Percentiles rank a stretch among this genome's conserved stretches.
Conservation (phyloP, 176 grass and related monocot genomes). For the Elaeis guineensis region DNA sequence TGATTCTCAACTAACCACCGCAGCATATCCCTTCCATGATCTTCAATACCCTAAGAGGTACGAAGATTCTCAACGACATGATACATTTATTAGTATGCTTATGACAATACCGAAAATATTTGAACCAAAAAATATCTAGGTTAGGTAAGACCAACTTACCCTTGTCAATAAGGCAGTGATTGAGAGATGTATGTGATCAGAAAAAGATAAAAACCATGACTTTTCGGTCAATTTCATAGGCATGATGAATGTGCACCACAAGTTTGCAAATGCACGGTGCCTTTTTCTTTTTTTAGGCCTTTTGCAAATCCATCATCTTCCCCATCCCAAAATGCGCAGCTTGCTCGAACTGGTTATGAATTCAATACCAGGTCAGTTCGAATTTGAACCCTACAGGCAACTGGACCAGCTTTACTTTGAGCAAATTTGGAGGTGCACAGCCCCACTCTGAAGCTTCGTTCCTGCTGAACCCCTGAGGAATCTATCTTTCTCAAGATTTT, state of each 20-base stretch:
- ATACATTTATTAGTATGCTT: too few relatives aligned
- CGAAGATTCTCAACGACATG: too few relatives aligned
- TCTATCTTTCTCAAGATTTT: too few relatives aligned
- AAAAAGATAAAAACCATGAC: constrained; percentile 4
- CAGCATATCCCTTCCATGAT: too few relatives aligned
- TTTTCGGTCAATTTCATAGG: neutral
- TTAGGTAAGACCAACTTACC: neutral
- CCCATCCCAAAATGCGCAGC: neutral
- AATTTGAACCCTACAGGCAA: too few relatives aligned
- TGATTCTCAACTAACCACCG: too few relatives aligned
- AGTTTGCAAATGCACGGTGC: constrained; percentile 1
- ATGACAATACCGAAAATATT: too few relatives aligned
- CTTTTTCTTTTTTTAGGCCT: neutral
- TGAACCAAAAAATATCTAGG: too few relatives aligned
- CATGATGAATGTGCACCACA: constrained; percentile 1
- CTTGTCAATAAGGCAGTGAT: neutral
- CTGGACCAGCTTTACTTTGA: neutral
- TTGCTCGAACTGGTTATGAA: neutral
- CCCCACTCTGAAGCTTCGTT: too few relatives aligned
- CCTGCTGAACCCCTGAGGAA: too few relatives aligned
- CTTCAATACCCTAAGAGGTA: too few relatives aligned
- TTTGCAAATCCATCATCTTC: neutral
- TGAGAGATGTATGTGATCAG: constrained; percentile 19
- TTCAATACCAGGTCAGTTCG: neutral
- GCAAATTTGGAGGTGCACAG: too few relatives aligned